A percentile compares a stretch with the other conserved stretches of the same genome.
Evolutionary conservation across 2,329 filamentous ascomycete species (phyloP).

Genomic region (Colletotrichum destructivum): DNA sequence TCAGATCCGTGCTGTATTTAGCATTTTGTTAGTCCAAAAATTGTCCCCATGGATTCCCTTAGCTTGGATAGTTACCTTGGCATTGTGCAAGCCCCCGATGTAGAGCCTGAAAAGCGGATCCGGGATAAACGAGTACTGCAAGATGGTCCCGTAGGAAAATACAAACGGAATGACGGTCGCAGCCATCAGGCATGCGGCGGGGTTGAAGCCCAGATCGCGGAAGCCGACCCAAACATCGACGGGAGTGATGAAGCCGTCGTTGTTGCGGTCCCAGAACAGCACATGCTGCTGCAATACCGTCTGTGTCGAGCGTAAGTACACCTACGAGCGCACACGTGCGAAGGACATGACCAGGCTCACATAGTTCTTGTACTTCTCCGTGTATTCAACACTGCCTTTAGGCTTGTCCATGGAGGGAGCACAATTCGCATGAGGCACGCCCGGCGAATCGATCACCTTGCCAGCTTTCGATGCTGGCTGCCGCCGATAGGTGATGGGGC

Average conservation of each 20-base stretch:
- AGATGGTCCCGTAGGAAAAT: constrained; percentile 59
- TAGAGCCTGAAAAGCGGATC: constrained; percentile 53
- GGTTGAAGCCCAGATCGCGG: constrained; percentile 54
- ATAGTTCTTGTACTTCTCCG: constrained; percentile 12
- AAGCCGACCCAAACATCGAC: constrained; percentile 55
- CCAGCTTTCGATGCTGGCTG: constrained; percentile 14
- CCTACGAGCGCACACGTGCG: neutral
- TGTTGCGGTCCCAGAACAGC: constrained; percentile 58
- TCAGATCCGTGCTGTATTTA: constrained; percentile 58
- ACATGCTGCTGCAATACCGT: constrained; percentile 55
- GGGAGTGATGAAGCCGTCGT: constrained; percentile 55
- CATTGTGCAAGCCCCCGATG: constrained; percentile 54
- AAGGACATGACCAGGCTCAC: neutral
- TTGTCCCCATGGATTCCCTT: neutral
- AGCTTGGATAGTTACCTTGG: constrained; percentile 48
- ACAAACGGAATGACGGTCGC: constrained; percentile 55
- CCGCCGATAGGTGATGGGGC: constrained; percentile 22
- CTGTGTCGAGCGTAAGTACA: constrained; percentile 8
- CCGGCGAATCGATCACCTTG: constrained; percentile 16
- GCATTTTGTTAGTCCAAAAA: neutral
- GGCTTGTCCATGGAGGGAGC: constrained; percentile 23
- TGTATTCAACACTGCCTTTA: constrained; percentile 12
- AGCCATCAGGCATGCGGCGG: constrained; percentile 54
- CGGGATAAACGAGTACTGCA: constrained; percentile 51
- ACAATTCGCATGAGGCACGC: constrained; percentile 28